Evolutionary conservation across 2,329 filamentous ascomycete species (phyloP).

Genomic region (Aspergillus sp.): DNA sequence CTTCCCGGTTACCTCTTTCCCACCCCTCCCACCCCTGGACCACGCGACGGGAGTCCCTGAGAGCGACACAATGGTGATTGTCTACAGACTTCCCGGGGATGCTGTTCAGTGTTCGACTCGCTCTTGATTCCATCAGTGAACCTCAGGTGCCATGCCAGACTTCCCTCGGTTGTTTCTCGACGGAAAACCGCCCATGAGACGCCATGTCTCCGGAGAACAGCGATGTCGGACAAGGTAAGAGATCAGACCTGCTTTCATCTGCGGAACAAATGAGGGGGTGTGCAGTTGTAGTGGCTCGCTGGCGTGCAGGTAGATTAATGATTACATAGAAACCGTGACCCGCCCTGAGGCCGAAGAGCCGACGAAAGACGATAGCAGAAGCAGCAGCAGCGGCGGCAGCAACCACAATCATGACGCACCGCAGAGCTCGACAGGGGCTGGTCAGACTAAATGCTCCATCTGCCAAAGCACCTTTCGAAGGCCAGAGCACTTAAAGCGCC

Average conservation of each 20-base stretch:
- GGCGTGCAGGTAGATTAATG: not conserved
- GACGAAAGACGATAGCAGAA: constrained; percentile 13
- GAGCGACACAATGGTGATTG: not conserved
- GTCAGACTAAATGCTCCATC: constrained; percentile 35
- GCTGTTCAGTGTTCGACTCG: not conserved
- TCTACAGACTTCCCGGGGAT: constrained; percentile 15
- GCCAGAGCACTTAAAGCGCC: constrained; percentile 46
- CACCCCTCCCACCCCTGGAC: not conserved
- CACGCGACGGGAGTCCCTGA: not conserved
- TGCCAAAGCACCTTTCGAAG: constrained; percentile 43
- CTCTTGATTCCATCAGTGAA: not conserved
- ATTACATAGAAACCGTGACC: constrained; percentile 18
- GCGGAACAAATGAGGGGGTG: not conserved
- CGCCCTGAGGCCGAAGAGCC: constrained; percentile 18
- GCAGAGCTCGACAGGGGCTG: constrained; percentile 14
- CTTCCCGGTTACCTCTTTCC: not conserved
- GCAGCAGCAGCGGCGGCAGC: not conserved
- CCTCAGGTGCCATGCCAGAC: constrained; percentile 20
- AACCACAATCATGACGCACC: constrained; percentile 16
- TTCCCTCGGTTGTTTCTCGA: constrained; percentile 5
- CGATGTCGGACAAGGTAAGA: constrained; percentile 26
- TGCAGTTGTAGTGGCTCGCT: not conserved
- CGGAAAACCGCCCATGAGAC: constrained; percentile 24
- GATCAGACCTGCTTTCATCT: constrained; percentile 9
- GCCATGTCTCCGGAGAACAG: constrained; percentile 33